These are phyloP conservation scores for Crithidia sp. DNA, from an alignment of 208 protist species.

Conservation along the genomic window DNA sequence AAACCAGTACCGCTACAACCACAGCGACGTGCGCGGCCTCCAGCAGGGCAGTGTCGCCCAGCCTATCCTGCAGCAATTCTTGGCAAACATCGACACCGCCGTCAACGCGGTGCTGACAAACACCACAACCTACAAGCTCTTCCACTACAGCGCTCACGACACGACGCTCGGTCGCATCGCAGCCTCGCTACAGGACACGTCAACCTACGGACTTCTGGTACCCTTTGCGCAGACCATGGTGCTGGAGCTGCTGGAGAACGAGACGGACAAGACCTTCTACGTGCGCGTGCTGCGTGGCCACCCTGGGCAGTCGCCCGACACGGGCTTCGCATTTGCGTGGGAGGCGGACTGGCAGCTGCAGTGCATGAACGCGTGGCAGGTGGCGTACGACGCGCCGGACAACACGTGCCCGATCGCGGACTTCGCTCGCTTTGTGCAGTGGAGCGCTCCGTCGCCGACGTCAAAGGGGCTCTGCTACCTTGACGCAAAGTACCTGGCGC, in stretches of 20 bases:
- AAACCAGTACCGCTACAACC: conserved; percentile 25
- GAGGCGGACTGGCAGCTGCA: conserved; percentile 40
- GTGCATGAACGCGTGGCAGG: conserved; percentile 39
- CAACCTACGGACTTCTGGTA: conserved; percentile 35
- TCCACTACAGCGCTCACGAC: conserved; percentile 65
- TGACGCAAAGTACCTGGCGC: conserved; percentile 30
- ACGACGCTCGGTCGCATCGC: conserved; percentile 39
- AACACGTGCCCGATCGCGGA: conserved; percentile 57
- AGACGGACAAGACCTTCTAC: conserved; percentile 30
- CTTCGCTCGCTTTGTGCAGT: conserved; percentile 47
- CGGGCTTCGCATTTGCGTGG: conserved; percentile 37
- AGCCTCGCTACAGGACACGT: conserved; percentile 47
- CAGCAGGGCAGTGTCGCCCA: conserved; percentile 25
- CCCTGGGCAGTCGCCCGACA: conserved; percentile 42
- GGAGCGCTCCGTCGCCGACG: conserved; percentile 33
- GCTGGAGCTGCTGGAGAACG: conserved; percentile 56
- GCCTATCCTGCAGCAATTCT: conserved; percentile 36
- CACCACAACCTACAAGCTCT: conserved; percentile 43
- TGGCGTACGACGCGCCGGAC: conserved; percentile 34
- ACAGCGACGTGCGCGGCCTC: conserved; percentile 15
- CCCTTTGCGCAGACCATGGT: conserved; percentile 59
- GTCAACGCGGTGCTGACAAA: conserved; percentile 10
- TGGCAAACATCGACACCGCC: conserved; percentile 39
- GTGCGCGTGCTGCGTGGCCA: conserved; percentile 60
- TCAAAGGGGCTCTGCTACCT: conserved; percentile 56